phyloP scores from a whole-genome alignment of 768 basidiomycete species.

The Auricularia sp. region DNA sequence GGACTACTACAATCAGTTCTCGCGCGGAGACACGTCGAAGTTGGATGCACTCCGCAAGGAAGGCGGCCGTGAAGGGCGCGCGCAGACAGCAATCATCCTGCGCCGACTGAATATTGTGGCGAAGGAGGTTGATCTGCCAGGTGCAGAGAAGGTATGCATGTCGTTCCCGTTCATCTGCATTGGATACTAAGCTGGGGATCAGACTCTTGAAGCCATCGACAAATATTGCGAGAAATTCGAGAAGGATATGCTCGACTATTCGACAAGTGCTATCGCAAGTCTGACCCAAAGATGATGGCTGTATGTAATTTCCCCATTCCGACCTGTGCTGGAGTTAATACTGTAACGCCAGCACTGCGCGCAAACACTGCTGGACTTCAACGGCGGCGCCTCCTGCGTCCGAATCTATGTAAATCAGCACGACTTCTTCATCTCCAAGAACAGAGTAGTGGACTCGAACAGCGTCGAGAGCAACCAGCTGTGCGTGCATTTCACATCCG shows the following conservation, averaged over 20 bases:
- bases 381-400: conserved; percentile 91
- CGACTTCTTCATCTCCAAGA: conserved; percentile 89
- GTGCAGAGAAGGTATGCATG: conserved; percentile 57
- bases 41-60: conserved; percentile 75
- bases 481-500: conserved; percentile 25
- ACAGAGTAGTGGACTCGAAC: conserved; percentile 63
- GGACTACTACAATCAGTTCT: conserved; percentile 88
- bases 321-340: conserved; percentile 5
- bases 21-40: conserved; percentile 63
- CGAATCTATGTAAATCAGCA: conserved; percentile 99
- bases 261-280: conserved; percentile 90
- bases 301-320: conserved; percentile 29
- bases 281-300: conserved; percentile 99
- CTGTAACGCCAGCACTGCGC: conserved; percentile 81
- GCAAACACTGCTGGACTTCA: conserved; percentile 92
- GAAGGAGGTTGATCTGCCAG: conserved; percentile 84
- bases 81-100: conserved; percentile 78
- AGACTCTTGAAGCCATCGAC: conserved; percentile 89
- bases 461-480: conserved; percentile 45
- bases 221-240: conserved; percentile 98
- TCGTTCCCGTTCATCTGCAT: conserved; percentile 10
- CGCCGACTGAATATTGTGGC: conserved; percentile 79
- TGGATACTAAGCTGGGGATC: background rate
- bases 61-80: conserved; percentile 72
- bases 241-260: conserved; percentile 97